Percentiles rank a stretch among this genome's conserved stretches.
These are phyloP conservation scores for Penicillium sp. DNA, from an alignment of 2,329 filamentous ascomycete species.

Conservation along the genomic window DNA sequence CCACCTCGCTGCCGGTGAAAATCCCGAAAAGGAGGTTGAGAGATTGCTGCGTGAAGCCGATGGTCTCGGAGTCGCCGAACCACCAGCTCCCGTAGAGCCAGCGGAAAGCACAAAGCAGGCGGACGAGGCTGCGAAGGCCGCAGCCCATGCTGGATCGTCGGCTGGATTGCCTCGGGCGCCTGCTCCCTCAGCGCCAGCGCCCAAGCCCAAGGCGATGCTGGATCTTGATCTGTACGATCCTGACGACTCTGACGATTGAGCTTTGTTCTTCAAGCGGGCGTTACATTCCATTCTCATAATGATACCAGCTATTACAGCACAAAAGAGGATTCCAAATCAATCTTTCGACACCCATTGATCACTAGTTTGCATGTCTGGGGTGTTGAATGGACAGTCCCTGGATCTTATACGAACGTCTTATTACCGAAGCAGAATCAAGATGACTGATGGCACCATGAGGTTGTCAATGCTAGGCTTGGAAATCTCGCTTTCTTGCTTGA, in stretches of 20 bases:
- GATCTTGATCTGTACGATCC: slow-evolving; percentile 49
- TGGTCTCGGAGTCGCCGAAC: slow-evolving; percentile 52
- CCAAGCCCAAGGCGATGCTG: slow-evolving; percentile 42
- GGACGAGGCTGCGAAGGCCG: slow-evolving; percentile 36
- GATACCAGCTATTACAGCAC: slow-evolving; percentile 20
- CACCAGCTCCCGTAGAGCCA: slow-evolving; percentile 35
- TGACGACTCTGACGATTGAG: slow-evolving; percentile 46
- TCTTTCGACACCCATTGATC: background rate
- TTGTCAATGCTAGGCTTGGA: slow-evolving; percentile 58
- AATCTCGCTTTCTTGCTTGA: slow-evolving; percentile 58
- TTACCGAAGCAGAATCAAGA: slow-evolving; percentile 60
- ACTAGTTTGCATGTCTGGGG: background rate
- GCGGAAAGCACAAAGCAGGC: slow-evolving; percentile 38
- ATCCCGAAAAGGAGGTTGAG: slow-evolving; percentile 55
- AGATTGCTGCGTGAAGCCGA: slow-evolving; percentile 55
- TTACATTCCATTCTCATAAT: slow-evolving; percentile 14
- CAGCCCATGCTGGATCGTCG: slow-evolving; percentile 32
- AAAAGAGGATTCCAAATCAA: background rate
- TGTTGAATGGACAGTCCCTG: slow-evolving; percentile 21
- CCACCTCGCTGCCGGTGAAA: slow-evolving; percentile 46
- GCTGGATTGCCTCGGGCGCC: slow-evolving; percentile 16
- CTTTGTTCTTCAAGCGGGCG: slow-evolving; percentile 1
- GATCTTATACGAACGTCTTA: slow-evolving; percentile 60
- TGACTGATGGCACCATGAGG: slow-evolving; percentile 56
- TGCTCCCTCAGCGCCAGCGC: slow-evolving; percentile 28